Conservation (phyloP, 306 rosid species). For the Potentilla sterilis region DNA sequence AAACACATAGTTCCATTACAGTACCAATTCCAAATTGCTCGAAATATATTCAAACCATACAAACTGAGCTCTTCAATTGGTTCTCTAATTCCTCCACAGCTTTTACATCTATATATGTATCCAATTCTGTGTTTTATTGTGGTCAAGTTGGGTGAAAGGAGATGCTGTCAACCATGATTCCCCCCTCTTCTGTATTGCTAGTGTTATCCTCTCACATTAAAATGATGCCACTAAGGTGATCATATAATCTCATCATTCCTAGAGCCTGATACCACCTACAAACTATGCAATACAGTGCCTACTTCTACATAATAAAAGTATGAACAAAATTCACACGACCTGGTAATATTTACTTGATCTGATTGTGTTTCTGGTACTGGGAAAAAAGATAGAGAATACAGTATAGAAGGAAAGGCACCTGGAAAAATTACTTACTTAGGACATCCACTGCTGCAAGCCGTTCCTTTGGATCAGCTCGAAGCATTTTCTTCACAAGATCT, state of each 20-base stretch:
- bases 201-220: neutral
- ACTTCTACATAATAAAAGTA: neutral
- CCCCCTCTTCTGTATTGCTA: neutral
- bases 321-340: neutral
- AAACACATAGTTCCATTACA: conserved; percentile 7
- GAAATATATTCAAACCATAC: neutral
- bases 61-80: neutral
- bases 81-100: neutral
- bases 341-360: neutral
- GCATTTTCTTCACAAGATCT: conserved; percentile 89
- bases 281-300: neutral
- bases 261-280: conserved; percentile 1
- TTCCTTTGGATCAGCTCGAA: conserved; percentile 66
- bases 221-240: neutral
- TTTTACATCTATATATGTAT: neutral
- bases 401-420: neutral
- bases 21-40: conserved; percentile 14
- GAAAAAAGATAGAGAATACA: neutral
- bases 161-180: neutral
- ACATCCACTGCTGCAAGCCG: conserved; percentile 77
- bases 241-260: neutral
- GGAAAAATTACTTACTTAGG: conserved; percentile 60
- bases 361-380: neutral
- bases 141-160: neutral
- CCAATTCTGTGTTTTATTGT: neutral